Percentiles rank a stretch among this genome's conserved stretches.
Conservation (phyloP, 1,284 basidiomycete species). For the Inonotus hispidus region DNA sequence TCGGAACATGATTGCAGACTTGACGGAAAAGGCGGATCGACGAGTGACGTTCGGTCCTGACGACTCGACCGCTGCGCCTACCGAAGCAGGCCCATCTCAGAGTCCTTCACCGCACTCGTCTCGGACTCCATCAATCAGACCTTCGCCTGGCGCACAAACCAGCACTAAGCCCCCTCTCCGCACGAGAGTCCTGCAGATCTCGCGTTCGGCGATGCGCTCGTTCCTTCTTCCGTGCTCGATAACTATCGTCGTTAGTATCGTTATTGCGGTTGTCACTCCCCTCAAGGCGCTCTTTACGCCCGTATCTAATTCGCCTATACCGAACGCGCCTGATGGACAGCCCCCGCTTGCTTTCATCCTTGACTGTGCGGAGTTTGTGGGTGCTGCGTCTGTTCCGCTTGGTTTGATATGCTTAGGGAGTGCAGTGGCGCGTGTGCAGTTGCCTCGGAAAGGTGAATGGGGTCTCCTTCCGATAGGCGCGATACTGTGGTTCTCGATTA, state of each 20-base stretch:
- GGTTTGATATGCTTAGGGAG: conserved; percentile 72
- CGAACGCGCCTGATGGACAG: conserved; percentile 65
- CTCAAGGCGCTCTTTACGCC: conserved; percentile 70
- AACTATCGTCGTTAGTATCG: conserved; percentile 58
- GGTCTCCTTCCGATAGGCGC: conserved; percentile 58
- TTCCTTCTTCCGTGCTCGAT: conserved; percentile 46
- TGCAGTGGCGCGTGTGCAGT: conserved; percentile 60
- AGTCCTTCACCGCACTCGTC: background rate
- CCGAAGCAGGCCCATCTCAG: conserved; percentile 23
- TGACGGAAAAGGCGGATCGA: conserved; percentile 13
- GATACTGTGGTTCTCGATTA: conserved; percentile 53
- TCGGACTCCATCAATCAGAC: conserved; percentile 18
- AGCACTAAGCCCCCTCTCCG: background rate
- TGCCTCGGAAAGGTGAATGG: conserved; percentile 45
- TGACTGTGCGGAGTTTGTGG: conserved; percentile 55
- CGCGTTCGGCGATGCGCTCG: background rate
- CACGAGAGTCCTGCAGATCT: background rate
- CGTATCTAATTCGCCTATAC: conserved; percentile 47
- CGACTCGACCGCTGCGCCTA: conserved; percentile 22
- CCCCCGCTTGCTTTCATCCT: conserved; percentile 68
- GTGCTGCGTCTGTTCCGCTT: conserved; percentile 66
- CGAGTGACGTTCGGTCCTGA: conserved; percentile 31
- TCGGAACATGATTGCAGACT: background rate
- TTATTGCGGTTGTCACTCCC: conserved; percentile 58
- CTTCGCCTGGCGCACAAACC: background rate